A percentile compares a stretch with the other conserved stretches of the same genome.
Evolutionary conservation across 305 asterid species (phyloP).

Genomic region (Ajuga reptans): DNA sequence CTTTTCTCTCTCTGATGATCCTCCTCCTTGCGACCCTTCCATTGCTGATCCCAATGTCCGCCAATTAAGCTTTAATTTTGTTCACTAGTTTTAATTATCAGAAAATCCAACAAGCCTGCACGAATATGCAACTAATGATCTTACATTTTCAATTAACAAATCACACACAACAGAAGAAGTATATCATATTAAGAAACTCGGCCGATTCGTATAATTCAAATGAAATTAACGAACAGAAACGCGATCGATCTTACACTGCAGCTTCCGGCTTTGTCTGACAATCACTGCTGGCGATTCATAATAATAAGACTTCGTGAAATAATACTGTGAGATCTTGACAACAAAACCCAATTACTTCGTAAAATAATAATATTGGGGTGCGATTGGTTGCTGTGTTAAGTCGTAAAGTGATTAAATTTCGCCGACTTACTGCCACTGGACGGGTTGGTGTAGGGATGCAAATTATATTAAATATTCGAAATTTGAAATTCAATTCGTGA

Average conservation of each 20-base stretch:
- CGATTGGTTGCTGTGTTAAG: no score
- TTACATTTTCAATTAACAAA: not conserved
- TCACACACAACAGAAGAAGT: not conserved
- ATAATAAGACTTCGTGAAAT: no score
- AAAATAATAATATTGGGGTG: no score
- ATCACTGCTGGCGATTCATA: not conserved
- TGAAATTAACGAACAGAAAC: not conserved
- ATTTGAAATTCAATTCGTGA: no score
- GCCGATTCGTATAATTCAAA: not conserved
- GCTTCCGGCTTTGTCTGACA: not conserved
- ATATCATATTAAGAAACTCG: not conserved
- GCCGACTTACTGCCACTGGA: no score
- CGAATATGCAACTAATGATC: not conserved
- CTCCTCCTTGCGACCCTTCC: constrained; percentile 65
- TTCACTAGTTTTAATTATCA: not conserved
- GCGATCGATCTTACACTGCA: constrained; percentile 10
- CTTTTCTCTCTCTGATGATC: constrained; percentile 69
- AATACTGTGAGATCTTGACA: no score
- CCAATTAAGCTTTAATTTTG: constrained; percentile 15
- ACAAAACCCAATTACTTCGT: no score
- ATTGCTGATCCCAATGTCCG: constrained; percentile 41
- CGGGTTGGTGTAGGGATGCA: no score
- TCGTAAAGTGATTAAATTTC: no score
- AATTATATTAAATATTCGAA: no score
- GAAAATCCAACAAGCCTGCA: not conserved